Conservation (phyloP, 257 asterid species). For the Asclepias syriaca region DNA sequence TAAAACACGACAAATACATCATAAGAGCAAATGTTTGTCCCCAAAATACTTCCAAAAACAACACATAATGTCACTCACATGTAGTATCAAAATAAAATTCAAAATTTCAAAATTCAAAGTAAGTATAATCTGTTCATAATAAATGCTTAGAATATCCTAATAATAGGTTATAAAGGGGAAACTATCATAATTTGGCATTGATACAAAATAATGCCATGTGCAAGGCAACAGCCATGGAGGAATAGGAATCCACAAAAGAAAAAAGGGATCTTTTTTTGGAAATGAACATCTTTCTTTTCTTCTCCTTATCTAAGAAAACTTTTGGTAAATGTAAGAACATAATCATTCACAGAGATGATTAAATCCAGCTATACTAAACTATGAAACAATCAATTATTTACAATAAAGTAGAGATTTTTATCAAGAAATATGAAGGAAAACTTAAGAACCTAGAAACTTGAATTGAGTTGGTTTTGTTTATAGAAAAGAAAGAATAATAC, state of each 20-base stretch:
- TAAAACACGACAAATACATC: no score
- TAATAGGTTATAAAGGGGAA: not conserved
- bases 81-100: no score
- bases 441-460: conserved; percentile 4
- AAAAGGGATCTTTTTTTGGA: conserved; percentile 3
- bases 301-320: not conserved
- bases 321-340: not conserved
- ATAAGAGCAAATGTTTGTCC: no score
- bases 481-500: conserved; percentile 16
- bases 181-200: conserved; percentile 21
- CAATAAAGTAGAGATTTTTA: not conserved
- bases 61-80: no score
- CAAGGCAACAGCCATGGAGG: conserved; percentile 5
- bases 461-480: conserved; percentile 10
- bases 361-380: conserved; percentile 1
- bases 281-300: not conserved
- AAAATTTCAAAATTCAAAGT: no score
- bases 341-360: conserved; percentile 1
- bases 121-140: no score
- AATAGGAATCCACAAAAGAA: not conserved
- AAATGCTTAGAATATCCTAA: no score
- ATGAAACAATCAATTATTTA: not conserved
- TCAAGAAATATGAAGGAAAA: not conserved
- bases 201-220: conserved; percentile 20
- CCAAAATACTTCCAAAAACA: no score